Evolutionary conservation across 768 basidiomycete species (phyloP).

Genomic region (Cubamyces sp.): DNA sequence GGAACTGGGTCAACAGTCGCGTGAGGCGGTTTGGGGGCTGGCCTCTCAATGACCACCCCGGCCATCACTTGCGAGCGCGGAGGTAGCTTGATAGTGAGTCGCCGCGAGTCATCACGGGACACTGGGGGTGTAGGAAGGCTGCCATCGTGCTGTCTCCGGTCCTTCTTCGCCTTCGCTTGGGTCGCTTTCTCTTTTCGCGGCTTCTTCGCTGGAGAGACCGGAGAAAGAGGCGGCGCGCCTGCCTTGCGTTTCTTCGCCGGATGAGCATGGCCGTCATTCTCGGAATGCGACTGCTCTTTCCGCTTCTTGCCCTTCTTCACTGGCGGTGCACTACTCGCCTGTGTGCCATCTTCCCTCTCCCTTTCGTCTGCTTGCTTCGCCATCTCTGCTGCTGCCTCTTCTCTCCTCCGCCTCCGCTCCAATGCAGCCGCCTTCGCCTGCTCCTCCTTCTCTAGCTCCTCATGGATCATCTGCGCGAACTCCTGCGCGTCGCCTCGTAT

Average conservation of each 20-base stretch:
- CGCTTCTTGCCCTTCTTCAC: slow-evolving; percentile 25
- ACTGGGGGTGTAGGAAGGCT: slow-evolving; percentile 16
- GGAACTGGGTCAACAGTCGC: not conserved
- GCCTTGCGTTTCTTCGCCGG: slow-evolving; percentile 23
- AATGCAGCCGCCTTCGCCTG: slow-evolving; percentile 55
- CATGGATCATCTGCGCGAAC: slow-evolving; percentile 66
- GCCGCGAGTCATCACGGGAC: slow-evolving; percentile 12
- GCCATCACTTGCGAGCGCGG: slow-evolving; percentile 15
- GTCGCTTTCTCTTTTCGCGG: slow-evolving; percentile 13
- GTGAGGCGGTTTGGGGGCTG: not conserved
- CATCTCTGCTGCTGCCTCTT: slow-evolving; percentile 44
- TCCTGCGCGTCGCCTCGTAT: slow-evolving; percentile 84
- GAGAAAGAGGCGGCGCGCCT: slow-evolving; percentile 15
- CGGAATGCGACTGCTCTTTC: slow-evolving; percentile 15
- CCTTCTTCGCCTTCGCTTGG: slow-evolving; percentile 14
- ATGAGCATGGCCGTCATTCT: slow-evolving; percentile 1
- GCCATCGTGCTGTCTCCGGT: not conserved
- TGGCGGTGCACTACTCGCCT: not conserved
- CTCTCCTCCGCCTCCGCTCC: slow-evolving; percentile 61
- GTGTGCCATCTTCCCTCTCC: not conserved
- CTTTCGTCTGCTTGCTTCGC: slow-evolving; percentile 24
- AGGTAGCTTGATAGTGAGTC: slow-evolving; percentile 23
- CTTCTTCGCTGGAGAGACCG: slow-evolving; percentile 24
- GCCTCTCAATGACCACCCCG: slow-evolving; percentile 18
- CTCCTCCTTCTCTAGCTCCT: slow-evolving; percentile 60